Conservation (phyloP, 495 filamentous ascomycete species). For the Jackrogersella multiformis region DNA sequence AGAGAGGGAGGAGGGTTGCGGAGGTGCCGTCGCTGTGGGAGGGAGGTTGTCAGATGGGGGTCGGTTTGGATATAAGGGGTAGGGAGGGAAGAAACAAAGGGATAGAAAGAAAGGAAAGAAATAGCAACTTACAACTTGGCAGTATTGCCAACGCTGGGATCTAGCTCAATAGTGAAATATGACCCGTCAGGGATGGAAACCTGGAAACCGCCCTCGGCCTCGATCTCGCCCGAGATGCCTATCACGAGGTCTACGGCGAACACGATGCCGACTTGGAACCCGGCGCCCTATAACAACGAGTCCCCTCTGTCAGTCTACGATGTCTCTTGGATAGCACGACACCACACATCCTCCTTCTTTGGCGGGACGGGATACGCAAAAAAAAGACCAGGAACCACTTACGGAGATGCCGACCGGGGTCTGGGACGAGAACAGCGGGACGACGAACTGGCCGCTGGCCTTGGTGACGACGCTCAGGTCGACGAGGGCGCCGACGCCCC, state of each 20-base stretch:
- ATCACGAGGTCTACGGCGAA: slow-evolving; percentile 45
- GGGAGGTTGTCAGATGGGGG: slow-evolving; percentile 2
- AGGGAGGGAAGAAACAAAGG: background rate
- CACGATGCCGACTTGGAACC: slow-evolving; percentile 43
- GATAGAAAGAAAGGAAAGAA: background rate
- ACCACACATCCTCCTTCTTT: no score
- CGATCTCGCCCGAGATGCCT: slow-evolving; percentile 32
- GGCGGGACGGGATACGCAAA: no score
- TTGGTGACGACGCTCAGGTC: slow-evolving; percentile 24
- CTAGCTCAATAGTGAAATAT: slow-evolving; percentile 40
- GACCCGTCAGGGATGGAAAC: slow-evolving; percentile 46
- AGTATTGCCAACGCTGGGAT: slow-evolving; percentile 24
- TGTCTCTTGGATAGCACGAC: background rate
- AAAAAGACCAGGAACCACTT: no score
- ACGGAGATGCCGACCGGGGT: slow-evolving; percentile 42
- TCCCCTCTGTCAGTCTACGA: background rate
- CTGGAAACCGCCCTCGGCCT: slow-evolving; percentile 44
- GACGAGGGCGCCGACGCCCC: slow-evolving; percentile 39
- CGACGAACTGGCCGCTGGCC: slow-evolving; percentile 26
- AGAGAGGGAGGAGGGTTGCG: slow-evolving; percentile 44
- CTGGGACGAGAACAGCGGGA: slow-evolving; percentile 32
- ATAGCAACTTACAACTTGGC: slow-evolving; percentile 45
- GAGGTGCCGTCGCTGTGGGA: slow-evolving; percentile 35
- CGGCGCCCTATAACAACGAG: slow-evolving; percentile 27
- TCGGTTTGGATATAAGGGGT: background rate